Percentiles rank a stretch among this genome's conserved stretches.
phyloP scores from a whole-genome alignment of 164 flowering plant species.

The Nymphaea colorata region DNA sequence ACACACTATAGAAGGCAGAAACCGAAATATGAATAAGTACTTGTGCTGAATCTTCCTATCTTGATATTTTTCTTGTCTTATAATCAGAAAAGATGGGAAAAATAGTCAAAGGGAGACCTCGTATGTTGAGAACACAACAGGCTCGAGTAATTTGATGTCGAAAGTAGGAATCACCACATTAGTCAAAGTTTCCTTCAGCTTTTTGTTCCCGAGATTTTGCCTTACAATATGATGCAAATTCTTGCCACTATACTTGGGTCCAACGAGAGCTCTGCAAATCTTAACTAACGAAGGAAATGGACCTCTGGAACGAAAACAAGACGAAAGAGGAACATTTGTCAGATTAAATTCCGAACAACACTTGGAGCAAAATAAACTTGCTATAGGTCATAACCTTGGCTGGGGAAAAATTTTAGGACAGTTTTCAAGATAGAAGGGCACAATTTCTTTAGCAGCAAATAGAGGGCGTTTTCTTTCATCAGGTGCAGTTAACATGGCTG shows the following conservation, averaged over 20 bases:
- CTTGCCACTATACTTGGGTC: constrained; percentile 15
- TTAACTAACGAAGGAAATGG: neutral
- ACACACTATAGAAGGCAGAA: too few species aligned
- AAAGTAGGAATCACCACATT: constrained; percentile 12
- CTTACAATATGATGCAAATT: constrained; percentile 3
- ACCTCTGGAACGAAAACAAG: neutral
- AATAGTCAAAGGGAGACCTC: constrained; percentile 4
- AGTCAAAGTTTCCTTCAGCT: constrained; percentile 11
- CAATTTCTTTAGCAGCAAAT: constrained; percentile 31
- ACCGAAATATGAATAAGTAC: too few species aligned
- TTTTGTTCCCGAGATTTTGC: constrained; percentile 7
- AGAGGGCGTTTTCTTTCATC: constrained; percentile 24
- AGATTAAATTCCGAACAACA: neutral
- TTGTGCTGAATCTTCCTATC: too few species aligned
- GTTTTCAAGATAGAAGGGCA: constrained; percentile 18
- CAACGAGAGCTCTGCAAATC: constrained; percentile 2
- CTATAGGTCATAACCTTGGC: neutral
- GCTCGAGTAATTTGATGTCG: constrained; percentile 18
- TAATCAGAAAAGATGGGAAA: too few species aligned
- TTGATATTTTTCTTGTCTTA: too few species aligned
- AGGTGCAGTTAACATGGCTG: constrained; percentile 27
- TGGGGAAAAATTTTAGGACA: constrained; percentile 34
- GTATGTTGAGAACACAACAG: constrained; percentile 18
- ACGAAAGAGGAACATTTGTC: neutral
- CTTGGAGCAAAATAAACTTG: neutral